Percentiles rank a stretch among this genome's conserved stretches.
These are phyloP conservation scores for Yamagishiella unicocca DNA, from an alignment of 139 green algal genomes.

Conservation along the genomic window DNA sequence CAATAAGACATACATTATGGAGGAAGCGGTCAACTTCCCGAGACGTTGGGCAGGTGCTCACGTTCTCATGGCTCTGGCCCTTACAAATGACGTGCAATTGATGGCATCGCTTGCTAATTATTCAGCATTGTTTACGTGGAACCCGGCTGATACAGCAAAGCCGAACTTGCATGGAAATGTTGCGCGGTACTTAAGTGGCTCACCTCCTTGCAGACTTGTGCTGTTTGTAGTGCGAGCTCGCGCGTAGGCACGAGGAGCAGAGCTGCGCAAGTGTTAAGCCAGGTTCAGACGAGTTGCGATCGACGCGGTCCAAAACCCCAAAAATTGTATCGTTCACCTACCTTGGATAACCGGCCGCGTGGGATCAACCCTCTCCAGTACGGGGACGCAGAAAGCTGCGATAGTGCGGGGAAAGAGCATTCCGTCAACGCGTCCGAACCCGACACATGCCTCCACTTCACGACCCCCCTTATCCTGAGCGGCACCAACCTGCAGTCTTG, in stretches of 20 bases:
- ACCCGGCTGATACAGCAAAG: no score
- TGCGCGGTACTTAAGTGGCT: no score
- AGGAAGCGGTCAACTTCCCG: no score
- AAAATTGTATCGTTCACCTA: slow-evolving; percentile 32
- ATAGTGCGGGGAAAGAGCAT: not conserved
- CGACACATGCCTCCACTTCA: slow-evolving; percentile 16
- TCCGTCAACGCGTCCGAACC: not conserved
- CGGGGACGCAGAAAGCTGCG: slow-evolving; percentile 96
- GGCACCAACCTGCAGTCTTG: slow-evolving; percentile 88
- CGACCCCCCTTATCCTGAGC: not conserved
- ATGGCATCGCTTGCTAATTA: no score
- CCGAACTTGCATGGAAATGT: no score
- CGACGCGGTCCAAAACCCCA: slow-evolving; percentile 6
- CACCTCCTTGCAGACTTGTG: slow-evolving; percentile 91
- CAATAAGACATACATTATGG: no score
- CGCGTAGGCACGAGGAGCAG: slow-evolving; percentile 97
- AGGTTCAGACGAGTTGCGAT: not conserved
- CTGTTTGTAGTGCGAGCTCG: slow-evolving; percentile 98
- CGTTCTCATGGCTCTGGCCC: no score
- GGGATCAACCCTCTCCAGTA: slow-evolving; percentile 95
- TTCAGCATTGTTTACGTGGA: no score
- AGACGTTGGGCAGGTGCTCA: no score
- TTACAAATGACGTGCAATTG: no score
- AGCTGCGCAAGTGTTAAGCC: slow-evolving; percentile 71
- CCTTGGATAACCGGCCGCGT: slow-evolving; percentile 94